phyloP scores from a whole-genome alignment of 2,329 filamentous ascomycete genomes.

The Plenodomus lindquistii region DNA sequence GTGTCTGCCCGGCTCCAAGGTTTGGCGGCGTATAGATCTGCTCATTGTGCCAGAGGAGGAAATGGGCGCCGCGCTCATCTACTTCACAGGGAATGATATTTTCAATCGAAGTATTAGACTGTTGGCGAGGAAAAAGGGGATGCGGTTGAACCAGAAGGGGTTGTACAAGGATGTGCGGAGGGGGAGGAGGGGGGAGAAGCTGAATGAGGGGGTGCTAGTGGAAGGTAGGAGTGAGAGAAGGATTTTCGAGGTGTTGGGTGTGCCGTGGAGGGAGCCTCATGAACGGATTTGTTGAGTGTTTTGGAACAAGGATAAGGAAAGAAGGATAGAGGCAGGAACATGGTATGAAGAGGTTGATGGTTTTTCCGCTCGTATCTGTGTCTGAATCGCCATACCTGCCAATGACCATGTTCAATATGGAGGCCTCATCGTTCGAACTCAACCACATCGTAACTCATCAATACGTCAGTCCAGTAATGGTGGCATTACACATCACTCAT shows the following conservation, averaged over 20 bases:
- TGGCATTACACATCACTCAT: background rate
- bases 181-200: constrained; percentile 59
- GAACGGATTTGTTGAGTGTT: constrained; percentile 34
- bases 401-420: no score
- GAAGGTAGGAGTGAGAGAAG: constrained; percentile 75
- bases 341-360: no score
- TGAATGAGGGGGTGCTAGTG: constrained; percentile 70
- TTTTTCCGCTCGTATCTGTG: no score
- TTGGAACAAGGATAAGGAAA: background rate
- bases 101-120: constrained; percentile 88
- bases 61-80: constrained; percentile 84
- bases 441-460: no score
- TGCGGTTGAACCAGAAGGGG: constrained; percentile 83
- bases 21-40: constrained; percentile 84
- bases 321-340: background rate
- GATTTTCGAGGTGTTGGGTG: constrained; percentile 81
- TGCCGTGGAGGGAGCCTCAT: constrained; percentile 73
- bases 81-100: constrained; percentile 94
- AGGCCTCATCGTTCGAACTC: no score
- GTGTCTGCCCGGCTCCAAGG: constrained; percentile 60
- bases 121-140: constrained; percentile 76
- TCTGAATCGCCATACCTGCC: no score
- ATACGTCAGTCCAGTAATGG: background rate
- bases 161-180: constrained; percentile 73
- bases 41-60: constrained; percentile 79